Percentiles rank a stretch among this genome's conserved stretches.
phyloP scores from a whole-genome alignment of 73 alveolate genomes.

The Paramecium caudatum region DNA sequence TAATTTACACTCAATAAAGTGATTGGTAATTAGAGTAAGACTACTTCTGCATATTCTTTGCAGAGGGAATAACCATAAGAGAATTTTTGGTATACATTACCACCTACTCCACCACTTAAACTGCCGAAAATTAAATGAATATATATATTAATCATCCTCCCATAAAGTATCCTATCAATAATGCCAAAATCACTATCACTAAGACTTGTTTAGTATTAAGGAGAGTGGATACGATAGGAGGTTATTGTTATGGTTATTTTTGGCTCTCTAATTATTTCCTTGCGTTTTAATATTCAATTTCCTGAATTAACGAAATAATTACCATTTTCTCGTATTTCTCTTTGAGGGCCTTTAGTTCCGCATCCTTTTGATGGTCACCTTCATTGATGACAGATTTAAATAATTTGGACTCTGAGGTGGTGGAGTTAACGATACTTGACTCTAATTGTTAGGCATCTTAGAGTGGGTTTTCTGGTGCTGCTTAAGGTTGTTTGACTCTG shows the following conservation, averaged over 20 bases:
- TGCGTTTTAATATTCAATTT: too few species aligned
- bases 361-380: slow-evolving; percentile 4
- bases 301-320: too few species aligned
- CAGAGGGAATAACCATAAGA: too few species aligned
- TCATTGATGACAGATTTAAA: slow-evolving; percentile 10
- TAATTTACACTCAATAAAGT: slow-evolving; percentile 33
- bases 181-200: background rate
- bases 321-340: too few species aligned
- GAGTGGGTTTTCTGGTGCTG: background rate
- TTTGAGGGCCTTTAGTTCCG: too few species aligned
- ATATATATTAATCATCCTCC: background rate
- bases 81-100: slow-evolving; percentile 34
- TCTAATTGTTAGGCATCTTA: background rate
- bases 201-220: slow-evolving; percentile 1
- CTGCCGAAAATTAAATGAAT: background rate
- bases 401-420: slow-evolving; percentile 1
- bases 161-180: background rate
- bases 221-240: too few species aligned
- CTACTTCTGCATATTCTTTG: background rate
- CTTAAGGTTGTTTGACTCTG: background rate
- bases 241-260: too few species aligned
- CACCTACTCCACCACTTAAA: slow-evolving; percentile 33
- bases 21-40: background rate
- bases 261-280: too few species aligned
- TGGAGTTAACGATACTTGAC: background rate